Base-by-base conservation (phyloP, 305 asterid species). In the Fraxinus velutina region DNA sequence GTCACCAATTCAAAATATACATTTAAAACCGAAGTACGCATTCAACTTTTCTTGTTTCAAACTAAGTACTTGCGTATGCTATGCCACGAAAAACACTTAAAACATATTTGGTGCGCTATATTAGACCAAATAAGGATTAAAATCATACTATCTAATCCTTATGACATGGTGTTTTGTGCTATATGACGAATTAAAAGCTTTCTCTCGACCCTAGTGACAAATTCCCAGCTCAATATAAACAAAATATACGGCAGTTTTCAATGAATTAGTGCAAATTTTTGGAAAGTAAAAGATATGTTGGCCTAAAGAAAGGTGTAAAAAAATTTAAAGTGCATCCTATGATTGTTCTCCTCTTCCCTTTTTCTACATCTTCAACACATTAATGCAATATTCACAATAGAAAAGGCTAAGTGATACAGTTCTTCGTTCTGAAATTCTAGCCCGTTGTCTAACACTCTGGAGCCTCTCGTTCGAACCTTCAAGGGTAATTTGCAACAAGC, bases 291-390 rank as follows among this genome's bases (percentile, higher is more conserved):
- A 27, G 36, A 66, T 3, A 66, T 64, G 74, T 68, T 82, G 76
- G 74, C 76, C 79, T 42, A 79, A 73, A 66, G 10, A 37, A 52
- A 37, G 13, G 37, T 15, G 8, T 13, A 55, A 6, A 37, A 76
- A 76, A 75, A 13, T 15, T 24, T 17, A 29, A 73, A 76, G 72
- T 76, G 73, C 76, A 84, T 76, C 76, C 86, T 66, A 68, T 75
- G 78, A 10, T 71, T 74, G 86, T 32, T 75, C 79, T 72, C 64
- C 78, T 68, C 78, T 77, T 34, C 76, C 72, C 33, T 82, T 64
- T 57, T 55, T 77, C 85, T 57, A 84, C 77, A 83, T 78, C 82
- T 29, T 79, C 66, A 42, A 76, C 73, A 82, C 77, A 66, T 66
- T 81, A 33, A 39, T 79, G 52, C 81, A 84, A 55, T 79, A 73